These are phyloP conservation scores for Nadsonia fulvescens DNA, from an alignment of 805 yeast species.

Conservation along the genomic window DNA sequence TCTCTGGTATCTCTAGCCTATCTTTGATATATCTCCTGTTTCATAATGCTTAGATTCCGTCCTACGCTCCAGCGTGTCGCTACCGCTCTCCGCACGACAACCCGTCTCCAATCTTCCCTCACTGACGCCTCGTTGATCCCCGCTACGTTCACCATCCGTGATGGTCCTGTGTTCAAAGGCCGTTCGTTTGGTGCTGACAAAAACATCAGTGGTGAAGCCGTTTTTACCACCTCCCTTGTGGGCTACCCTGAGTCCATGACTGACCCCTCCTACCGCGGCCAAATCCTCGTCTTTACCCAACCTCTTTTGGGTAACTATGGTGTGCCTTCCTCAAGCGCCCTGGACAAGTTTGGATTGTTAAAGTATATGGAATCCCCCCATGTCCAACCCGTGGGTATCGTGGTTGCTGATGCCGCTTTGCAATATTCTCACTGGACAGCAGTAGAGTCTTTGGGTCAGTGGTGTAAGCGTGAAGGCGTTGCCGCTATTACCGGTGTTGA, in stretches of 20 bases:
- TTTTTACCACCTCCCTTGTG: conserved; percentile 91
- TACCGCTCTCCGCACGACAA: conserved; percentile 1
- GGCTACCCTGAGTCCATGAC: conserved; percentile 99
- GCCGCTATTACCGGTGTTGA: conserved; percentile 96
- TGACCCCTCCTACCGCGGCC: conserved; percentile 95
- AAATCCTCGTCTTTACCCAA: conserved; percentile 89
- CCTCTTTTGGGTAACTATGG: conserved; percentile 97
- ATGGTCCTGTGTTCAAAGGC: conserved; percentile 88
- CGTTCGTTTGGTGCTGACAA: conserved; percentile 91
- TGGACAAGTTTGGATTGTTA: conserved; percentile 71
- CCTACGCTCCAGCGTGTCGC: neutral
- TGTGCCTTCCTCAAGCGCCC: conserved; percentile 70
- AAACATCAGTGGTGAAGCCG: conserved; percentile 91
- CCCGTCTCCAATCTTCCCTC: conserved; percentile 4
- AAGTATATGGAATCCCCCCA: conserved; percentile 84
- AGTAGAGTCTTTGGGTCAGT: conserved; percentile 79
- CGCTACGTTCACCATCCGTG: conserved; percentile 79
- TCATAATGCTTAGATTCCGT: conserved; percentile 2
- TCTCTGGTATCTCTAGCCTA: no score
- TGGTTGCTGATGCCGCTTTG: conserved; percentile 89
- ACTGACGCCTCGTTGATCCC: conserved; percentile 22
- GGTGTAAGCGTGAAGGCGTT: conserved; percentile 94
- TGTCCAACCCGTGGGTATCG: conserved; percentile 88
- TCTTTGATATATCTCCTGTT: no score
- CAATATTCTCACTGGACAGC: conserved; percentile 99